Conservation (phyloP, 192 early-diverging fungal genomes). For the Chytriomyces sp. region DNA sequence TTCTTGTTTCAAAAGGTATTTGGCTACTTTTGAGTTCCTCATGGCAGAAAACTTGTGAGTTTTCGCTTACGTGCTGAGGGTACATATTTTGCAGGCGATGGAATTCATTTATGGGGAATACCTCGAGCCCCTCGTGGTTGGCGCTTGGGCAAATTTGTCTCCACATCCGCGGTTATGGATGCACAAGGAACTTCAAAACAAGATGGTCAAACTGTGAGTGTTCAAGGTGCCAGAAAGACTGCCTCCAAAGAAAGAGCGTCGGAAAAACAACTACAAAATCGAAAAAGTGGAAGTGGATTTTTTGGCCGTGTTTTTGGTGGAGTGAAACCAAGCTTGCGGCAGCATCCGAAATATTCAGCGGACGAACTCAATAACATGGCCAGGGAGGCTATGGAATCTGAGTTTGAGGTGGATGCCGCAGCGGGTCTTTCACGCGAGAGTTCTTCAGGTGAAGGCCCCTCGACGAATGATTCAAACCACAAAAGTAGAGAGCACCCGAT, state of each 20-base stretch:
- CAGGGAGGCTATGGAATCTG: conserved; percentile 21
- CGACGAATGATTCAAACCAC: no score
- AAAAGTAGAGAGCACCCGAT: no score
- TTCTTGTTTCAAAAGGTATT: conserved; percentile 15
- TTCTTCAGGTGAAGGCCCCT: no score
- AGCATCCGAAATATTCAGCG: conserved; percentile 32
- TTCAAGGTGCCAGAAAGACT: neutral
- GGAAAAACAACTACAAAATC: neutral
- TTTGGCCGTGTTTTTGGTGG: neutral
- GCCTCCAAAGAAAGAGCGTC: neutral
- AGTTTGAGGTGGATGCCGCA: neutral
- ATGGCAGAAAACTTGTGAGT: neutral
- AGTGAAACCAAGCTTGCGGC: conserved; percentile 12
- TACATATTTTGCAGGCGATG: neutral
- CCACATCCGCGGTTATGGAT: neutral
- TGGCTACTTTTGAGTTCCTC: neutral
- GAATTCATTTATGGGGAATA: conserved; percentile 24
- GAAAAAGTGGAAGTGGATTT: conserved; percentile 4
- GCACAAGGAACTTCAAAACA: no score
- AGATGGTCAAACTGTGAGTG: neutral
- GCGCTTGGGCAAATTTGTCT: conserved; percentile 22
- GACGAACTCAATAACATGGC: conserved; percentile 31
- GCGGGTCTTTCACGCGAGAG: no score
- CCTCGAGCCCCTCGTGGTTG: conserved; percentile 29
- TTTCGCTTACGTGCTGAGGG: neutral